These are phyloP conservation scores for Zangia roseola DNA, from an alignment of 768 basidiomycete genomes.

Conservation along the genomic window DNA sequence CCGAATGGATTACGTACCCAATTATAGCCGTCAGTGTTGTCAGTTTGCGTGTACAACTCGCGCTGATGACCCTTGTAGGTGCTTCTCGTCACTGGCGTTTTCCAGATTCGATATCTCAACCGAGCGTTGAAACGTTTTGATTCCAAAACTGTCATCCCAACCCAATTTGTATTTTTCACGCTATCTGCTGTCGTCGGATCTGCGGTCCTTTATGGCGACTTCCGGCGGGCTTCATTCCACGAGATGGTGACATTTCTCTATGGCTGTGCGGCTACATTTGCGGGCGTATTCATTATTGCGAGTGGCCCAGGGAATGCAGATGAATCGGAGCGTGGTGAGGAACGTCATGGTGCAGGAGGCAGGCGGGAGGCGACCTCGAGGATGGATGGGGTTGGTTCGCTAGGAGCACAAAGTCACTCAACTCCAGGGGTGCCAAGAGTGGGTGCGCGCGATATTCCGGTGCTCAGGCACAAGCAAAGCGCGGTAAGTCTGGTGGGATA, in stretches of 20 bases:
- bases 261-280: slow-evolving; percentile 85
- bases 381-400: slow-evolving; percentile 23
- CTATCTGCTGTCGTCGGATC: slow-evolving; percentile 91
- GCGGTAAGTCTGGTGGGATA: slow-evolving; percentile 63
- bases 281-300: slow-evolving; percentile 87
- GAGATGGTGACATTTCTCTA: slow-evolving; percentile 82
- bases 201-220: slow-evolving; percentile 92
- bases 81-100: slow-evolving; percentile 69
- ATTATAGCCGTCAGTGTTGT: slow-evolving; percentile 55
- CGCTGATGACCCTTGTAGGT: slow-evolving; percentile 42
- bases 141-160: slow-evolving; percentile 91
- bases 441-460: slow-evolving; percentile 43
- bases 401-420: slow-evolving; percentile 31
- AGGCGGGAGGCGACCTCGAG: slow-evolving; percentile 29
- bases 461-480: slow-evolving; percentile 53
- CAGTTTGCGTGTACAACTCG: background rate
- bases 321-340: slow-evolving; percentile 30
- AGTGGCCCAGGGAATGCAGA: slow-evolving; percentile 45
- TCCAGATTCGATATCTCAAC: slow-evolving; percentile 84
- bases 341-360: slow-evolving; percentile 32
- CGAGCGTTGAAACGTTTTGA: slow-evolving; percentile 91
- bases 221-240: slow-evolving; percentile 77
- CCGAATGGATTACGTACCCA: slow-evolving; percentile 81
- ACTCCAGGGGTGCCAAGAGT: slow-evolving; percentile 49
- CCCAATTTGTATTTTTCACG: slow-evolving; percentile 94